phyloP scores from a whole-genome alignment of 345 rosid species.

The Eucalyptus sideroxylon region DNA sequence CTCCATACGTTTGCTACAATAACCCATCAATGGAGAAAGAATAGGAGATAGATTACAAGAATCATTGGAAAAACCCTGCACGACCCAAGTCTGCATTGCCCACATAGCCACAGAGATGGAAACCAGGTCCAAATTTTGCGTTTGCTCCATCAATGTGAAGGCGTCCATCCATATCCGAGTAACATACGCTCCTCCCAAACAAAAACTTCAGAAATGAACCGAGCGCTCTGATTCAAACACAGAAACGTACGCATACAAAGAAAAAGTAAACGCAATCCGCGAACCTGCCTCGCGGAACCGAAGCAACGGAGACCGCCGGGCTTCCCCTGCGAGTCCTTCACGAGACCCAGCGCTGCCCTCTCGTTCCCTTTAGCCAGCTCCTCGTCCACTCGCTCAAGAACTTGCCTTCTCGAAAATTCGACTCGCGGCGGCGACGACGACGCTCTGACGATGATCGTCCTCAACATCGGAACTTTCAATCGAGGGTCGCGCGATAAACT shows the following conservation, averaged over 20 bases:
- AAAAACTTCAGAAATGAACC: not conserved
- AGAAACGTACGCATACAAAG: not conserved
- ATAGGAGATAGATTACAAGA: not conserved
- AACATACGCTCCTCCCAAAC: not conserved
- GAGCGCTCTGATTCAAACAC: not conserved
- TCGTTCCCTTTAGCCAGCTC: constrained; percentile 73
- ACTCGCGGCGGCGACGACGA: not conserved
- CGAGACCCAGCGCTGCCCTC: constrained; percentile 56
- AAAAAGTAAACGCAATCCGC: not conserved
- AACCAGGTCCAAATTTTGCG: not conserved
- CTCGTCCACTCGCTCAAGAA: constrained; percentile 48
- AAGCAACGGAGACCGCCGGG: constrained; percentile 73
- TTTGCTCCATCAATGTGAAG: not conserved
- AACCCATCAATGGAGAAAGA: not conserved
- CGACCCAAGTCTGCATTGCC: not conserved
- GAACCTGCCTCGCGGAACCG: constrained; percentile 73
- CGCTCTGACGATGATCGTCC: not conserved
- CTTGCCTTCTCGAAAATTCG: constrained; percentile 20
- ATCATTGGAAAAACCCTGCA: not conserved
- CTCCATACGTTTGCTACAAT: not conserved
- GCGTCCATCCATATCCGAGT: not conserved
- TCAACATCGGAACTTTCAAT: not conserved
- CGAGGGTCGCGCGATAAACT: not conserved
- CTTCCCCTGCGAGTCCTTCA: constrained; percentile 66
- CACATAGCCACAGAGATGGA: not conserved